Base-by-base conservation (phyloP, 2,329 filamentous ascomycete species). In the Coniochaeta ligniaria region DNA sequence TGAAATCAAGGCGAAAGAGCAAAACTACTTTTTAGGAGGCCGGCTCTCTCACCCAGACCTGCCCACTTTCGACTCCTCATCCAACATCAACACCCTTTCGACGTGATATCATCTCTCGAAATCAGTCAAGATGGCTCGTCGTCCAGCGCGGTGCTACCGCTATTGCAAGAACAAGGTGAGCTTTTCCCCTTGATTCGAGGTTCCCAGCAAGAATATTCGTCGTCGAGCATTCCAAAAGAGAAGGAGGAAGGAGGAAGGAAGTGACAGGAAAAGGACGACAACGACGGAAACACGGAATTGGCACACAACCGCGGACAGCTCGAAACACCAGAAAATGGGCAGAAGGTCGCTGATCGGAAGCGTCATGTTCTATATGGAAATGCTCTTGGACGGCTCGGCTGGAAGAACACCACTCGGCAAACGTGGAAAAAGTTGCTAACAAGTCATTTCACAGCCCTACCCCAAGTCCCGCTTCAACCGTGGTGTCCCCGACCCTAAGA, bases 141-240 rank as follows among this genome's bases (percentile, higher is more conserved):
- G 95, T 90, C 95, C 95, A 78, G 95, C 95, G 77, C 91, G 95
- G 86, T 99, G 95, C 86, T 99, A 96, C 88, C 90, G 95, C 78
- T 99, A 99, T 91, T 99, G 95, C 93, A 99, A 99, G 92, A 99
- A 98, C 90, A 97, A 97, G 92, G 92, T 96, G 78, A 82, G 89
- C 80, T 45, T 38, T 60, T 45, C 36, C 22, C 11, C 24, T 8
- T 14, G 31, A 26, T 36, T 4, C 8, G 31, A 38, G 3, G 22
- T 26, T 17, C 45, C n/a, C n/a, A 50, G 45, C 5, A 20, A 50
- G 20, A 31, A 50, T 24, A 24, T 8, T 16, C 20, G 47, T 52
- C 47, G 24, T 22, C 20, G 43, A 28, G 47, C 47, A 52, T 52
- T 52, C 20, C 20, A 36, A n/a, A 14, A 38, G 31, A 36, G 6